Conservation (phyloP, 106 monocot genomes). For the Gastrodia elata region DNA sequence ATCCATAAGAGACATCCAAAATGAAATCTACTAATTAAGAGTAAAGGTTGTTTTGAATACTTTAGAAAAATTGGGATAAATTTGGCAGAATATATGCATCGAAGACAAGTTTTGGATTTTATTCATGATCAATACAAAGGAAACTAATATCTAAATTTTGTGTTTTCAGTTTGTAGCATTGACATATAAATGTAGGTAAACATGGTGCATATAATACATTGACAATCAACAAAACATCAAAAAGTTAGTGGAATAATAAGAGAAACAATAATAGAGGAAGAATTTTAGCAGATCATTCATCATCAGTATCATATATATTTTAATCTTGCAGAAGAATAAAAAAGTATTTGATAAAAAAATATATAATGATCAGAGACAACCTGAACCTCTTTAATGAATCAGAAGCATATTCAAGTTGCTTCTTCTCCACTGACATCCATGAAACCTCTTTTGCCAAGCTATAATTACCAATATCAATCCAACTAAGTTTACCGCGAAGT, state of each 20-base stretch:
- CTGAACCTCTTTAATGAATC: slow-evolving; percentile 63
- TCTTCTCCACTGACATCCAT: slow-evolving; percentile 89
- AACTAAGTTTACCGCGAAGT: slow-evolving; percentile 61
- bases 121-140: not conserved
- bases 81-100: too few species aligned
- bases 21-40: not conserved
- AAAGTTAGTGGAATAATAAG: not conserved
- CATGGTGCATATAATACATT: not conserved
- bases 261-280: not conserved
- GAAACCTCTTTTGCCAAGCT: slow-evolving; percentile 69
- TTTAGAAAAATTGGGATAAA: too few species aligned
- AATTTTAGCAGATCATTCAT: not conserved
- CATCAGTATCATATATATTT: not conserved
- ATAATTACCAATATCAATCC: slow-evolving; percentile 78
- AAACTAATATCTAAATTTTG: too few species aligned
- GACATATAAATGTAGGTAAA: not conserved
- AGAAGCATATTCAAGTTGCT: slow-evolving; percentile 85
- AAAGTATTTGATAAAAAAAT: not conserved
- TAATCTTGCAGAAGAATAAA: not conserved
- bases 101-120: too few species aligned
- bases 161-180: not conserved
- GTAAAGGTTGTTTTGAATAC: too few species aligned
- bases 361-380: slow-evolving; percentile 17
- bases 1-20: too few species aligned
- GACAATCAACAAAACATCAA: not conserved